A percentile compares a stretch with the other conserved stretches of the same genome.
Evolutionary conservation across 208 protist genomes (phyloP).

Genomic region (Tritrichomonas foetus): DNA sequence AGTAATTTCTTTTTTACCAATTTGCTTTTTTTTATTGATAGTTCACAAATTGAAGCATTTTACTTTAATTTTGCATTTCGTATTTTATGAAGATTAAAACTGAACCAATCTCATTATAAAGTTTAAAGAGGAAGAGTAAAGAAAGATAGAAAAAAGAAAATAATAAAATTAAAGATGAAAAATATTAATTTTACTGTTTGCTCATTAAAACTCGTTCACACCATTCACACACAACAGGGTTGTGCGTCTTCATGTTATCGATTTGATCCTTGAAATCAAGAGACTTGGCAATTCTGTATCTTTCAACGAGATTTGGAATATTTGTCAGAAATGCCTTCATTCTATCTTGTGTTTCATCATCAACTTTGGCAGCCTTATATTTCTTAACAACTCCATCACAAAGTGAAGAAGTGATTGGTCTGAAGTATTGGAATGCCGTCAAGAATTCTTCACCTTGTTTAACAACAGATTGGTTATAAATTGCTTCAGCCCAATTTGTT

Average conservation of each 20-base stretch:
- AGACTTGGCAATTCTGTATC: neutral
- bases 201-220: slow-evolving; percentile 5
- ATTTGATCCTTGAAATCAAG: neutral
- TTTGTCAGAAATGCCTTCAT: neutral
- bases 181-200: too few species aligned
- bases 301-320: neutral
- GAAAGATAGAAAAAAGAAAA: too few species aligned
- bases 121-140: too few species aligned
- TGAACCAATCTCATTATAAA: too few species aligned
- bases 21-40: too few species aligned
- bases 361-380: neutral
- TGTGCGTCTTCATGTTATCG: neutral
- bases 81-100: too few species aligned
- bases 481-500: neutral
- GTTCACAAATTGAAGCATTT: too few species aligned
- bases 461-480: neutral
- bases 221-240: slow-evolving; percentile 28
- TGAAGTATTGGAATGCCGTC: slow-evolving; percentile 38
- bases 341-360: neutral
- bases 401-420: neutral
- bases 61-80: too few species aligned
- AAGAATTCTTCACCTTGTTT: neutral
- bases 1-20: too few species aligned
- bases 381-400: neutral
- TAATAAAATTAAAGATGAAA: too few species aligned